A percentile compares a stretch with the other conserved stretches of the same genome.
Evolutionary conservation across 2,329 filamentous ascomycete species (phyloP).

Genomic region (Daldinia sp.): DNA sequence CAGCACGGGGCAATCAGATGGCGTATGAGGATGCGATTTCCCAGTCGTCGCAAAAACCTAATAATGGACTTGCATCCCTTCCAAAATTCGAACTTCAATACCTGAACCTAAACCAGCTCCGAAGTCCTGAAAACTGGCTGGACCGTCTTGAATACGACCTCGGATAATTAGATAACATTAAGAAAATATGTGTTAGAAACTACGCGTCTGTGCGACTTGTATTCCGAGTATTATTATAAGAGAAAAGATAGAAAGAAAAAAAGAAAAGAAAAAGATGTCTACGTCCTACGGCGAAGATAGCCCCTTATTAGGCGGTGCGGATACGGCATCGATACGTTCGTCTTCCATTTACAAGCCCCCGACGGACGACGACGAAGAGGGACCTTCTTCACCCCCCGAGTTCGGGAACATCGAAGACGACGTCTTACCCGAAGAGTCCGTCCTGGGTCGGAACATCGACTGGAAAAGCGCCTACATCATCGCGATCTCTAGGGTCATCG

Average conservation of each 20-base stretch:
- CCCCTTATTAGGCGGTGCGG: constrained; percentile 35
- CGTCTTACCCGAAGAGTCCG: constrained; percentile 69
- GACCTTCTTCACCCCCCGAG: constrained; percentile 41
- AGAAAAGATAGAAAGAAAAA: no score
- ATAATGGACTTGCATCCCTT: constrained; percentile 16
- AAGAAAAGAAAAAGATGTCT: constrained; percentile 22
- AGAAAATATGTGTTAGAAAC: not conserved
- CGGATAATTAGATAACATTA: constrained; percentile 5
- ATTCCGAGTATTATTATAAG: not conserved
- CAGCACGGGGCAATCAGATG: constrained; percentile 34
- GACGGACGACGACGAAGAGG: constrained; percentile 31
- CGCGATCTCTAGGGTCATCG: constrained; percentile 76
- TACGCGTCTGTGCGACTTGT: not conserved
- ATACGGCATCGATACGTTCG: constrained; percentile 27
- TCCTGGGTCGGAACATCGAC: constrained; percentile 68
- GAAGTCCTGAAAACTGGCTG: not conserved
- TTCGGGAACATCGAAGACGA: constrained; percentile 65
- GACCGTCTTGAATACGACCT: not conserved
- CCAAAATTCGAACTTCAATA: constrained; percentile 6
- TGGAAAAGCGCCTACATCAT: constrained; percentile 75
- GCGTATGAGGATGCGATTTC: constrained; percentile 20
- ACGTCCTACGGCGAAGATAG: constrained; percentile 32
- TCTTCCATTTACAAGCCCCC: constrained; percentile 34
- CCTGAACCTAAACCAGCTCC: constrained; percentile 1
- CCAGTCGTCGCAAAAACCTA: constrained; percentile 21